Base-by-base conservation (phyloP, 441 rosid genomes). In the Hura crepitans region DNA sequence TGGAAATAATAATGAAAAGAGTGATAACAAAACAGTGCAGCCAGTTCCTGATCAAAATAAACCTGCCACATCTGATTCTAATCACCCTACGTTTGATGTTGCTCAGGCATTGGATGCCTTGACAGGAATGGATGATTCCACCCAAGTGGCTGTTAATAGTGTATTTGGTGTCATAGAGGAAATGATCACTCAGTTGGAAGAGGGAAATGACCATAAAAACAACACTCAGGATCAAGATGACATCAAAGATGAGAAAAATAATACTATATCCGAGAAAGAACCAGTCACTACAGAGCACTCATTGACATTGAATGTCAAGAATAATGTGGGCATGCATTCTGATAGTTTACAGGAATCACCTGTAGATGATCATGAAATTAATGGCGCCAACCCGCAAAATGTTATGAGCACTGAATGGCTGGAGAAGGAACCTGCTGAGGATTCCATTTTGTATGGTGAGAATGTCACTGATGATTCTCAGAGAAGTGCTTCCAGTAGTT, bases 71-170 rank as follows among this genome's bases (percentile, higher is more conserved):
- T 28, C 88, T 51, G 87, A 76, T 80, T 71, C 87, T 66, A 78
- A 18, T 65, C 72, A 79, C 51, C 65, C 88, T 39, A 27, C 85
- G 55, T 89, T 93, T 73, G 80, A 72, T 78, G 96, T 91, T 74
- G 78, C 85, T 56, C 85, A 89, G 79, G 98, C 99, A 75, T 79
- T 96, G 28, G 94, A 91, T 83, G 94, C 99, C 68, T 80, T 91
- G 72, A 83, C 98, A 59, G 97, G 93, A 75, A 88, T 96, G 81
- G 97, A 96, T 85, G 98, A 96, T 83, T 87, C 98, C 72, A 92
- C 98, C 51, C 99, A 92, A 76, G 88, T 93, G 72, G 98, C 99
- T 75, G 98, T 96, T 68, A 96, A 96, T 69, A 96, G 90, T 78
- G 98, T 93, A 76, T 93, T 91, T 62, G 98, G 97, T 72, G 99